Evolutionary conservation across 495 filamentous ascomycete genomes (phyloP), one percentile per base, ranked within the genome.

Genomic region (Penicillium pancosmium): DNA sequence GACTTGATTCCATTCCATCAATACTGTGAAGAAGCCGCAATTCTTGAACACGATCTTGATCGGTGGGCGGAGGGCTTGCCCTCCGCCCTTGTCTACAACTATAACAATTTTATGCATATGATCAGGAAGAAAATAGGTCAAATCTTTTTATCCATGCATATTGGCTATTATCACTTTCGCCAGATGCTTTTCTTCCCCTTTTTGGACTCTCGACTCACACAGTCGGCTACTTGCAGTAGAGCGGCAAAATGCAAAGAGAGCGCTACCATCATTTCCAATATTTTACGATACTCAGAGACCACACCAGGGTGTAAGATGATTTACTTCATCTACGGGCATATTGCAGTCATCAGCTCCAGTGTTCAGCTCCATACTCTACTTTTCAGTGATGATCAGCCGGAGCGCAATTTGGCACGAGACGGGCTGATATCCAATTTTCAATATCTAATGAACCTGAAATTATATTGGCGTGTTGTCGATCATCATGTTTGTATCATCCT

Each of bases 171-270:
- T 35, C 67, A 66, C 38, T 66, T 69, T 23, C 56, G 57, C 13
- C 67, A 69, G 44, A 69, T 69, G 63, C 59, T 69, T 27, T 61
- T 64, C 23, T 69, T 69, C 41, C 67, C 67, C 5, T 69, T 69
- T 27, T 50, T 69, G 2, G 51, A 52, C 25, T 44, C 41, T 18
- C 41, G 41, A 19, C 41, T 44, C 16, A 16, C 41, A 16, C 15
- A 52, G 47, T 44, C 35, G 49, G 7, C 23, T 18, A 8, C 33
- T 46, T 8, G 8, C 35, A 19, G 36, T 46, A 40, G 40, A 52
- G 60, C 62, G 3, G 52, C 41, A 4, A 50, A 61, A 46, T 68
- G 66, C 60, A 68, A 63, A 44, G 35, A 57, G 7, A 61, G 66
- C 43, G 62, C 66, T 0, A 50, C 35, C 12, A 56, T 18, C 41